phyloP scores from a whole-genome alignment of 441 rosid species.

The Erodium moschatum region DNA sequence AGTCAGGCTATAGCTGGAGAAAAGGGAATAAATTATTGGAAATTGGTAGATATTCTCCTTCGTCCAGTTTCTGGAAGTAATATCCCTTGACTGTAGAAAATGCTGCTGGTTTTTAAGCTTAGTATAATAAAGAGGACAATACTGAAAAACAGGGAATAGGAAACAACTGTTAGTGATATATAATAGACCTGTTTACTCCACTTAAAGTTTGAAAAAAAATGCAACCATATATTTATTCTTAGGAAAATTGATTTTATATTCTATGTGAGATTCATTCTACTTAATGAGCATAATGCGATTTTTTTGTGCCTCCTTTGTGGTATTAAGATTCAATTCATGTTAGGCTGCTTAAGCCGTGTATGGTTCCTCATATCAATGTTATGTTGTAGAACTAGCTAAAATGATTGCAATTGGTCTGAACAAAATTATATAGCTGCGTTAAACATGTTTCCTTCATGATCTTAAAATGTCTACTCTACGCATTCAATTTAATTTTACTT shows the following conservation, averaged over 20 bases:
- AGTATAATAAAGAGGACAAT: slow-evolving; percentile 24
- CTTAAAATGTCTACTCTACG: no score
- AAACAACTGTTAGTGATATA: slow-evolving; percentile 34
- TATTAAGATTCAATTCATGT: no score
- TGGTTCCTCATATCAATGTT: no score
- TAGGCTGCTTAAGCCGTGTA: no score
- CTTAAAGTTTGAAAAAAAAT: slow-evolving; percentile 17
- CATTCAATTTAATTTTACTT: not conserved
- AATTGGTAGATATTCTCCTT: slow-evolving; percentile 23
- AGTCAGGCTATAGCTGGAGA: slow-evolving; percentile 16
- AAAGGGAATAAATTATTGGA: slow-evolving; percentile 27
- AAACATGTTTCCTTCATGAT: no score
- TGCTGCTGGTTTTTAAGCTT: slow-evolving; percentile 26
- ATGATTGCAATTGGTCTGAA: no score
- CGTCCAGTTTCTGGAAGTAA: slow-evolving; percentile 24
- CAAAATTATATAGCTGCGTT: no score
- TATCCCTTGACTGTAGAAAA: slow-evolving; percentile 42
- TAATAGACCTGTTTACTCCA: slow-evolving; percentile 22
- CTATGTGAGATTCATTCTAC: no score
- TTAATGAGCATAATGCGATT: no score
- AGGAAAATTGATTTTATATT: not conserved
- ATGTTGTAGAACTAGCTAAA: no score
- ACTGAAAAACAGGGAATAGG: slow-evolving; percentile 33
- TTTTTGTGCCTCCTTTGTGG: no score
- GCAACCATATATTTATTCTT: slow-evolving; percentile 28